Evolutionary conservation across 352 stramenopile species (phyloP).

Genomic region (Phytophthora vignae): DNA sequence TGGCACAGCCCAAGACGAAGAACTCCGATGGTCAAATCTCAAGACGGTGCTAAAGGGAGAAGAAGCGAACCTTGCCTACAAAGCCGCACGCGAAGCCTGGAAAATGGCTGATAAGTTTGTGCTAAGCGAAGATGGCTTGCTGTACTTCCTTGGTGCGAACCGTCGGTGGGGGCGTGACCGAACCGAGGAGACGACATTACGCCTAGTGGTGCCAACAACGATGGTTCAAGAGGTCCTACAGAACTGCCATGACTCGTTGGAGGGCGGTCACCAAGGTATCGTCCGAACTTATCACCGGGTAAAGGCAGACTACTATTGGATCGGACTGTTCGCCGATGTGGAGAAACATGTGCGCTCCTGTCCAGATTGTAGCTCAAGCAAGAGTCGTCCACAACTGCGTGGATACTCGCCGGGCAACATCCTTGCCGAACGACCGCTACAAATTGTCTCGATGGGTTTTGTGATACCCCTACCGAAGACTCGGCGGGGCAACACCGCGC

Average conservation of each 20-base stretch:
- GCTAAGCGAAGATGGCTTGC: no score
- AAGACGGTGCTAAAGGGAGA: no score
- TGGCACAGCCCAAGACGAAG: no score
- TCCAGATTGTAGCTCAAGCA: conserved; percentile 1
- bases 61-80: no score
- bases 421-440: neutral
- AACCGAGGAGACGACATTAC: neutral
- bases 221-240: conserved; percentile 19
- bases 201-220: conserved; percentile 1
- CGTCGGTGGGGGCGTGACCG: no score
- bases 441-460: no score
- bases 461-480: no score
- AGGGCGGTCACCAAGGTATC: conserved; percentile 14
- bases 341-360: conserved; percentile 4
- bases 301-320: conserved; percentile 9
- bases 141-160: no score
- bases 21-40: no score
- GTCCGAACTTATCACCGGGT: conserved; percentile 4
- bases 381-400: neutral
- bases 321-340: conserved; percentile 7
- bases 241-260: conserved; percentile 13
- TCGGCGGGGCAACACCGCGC: no score
- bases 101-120: no score
- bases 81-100: no score
- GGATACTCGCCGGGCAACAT: conserved; percentile 1